Conservation (phyloP, 306 rosid species). For the Herpetospermum pedunculosum region DNA sequence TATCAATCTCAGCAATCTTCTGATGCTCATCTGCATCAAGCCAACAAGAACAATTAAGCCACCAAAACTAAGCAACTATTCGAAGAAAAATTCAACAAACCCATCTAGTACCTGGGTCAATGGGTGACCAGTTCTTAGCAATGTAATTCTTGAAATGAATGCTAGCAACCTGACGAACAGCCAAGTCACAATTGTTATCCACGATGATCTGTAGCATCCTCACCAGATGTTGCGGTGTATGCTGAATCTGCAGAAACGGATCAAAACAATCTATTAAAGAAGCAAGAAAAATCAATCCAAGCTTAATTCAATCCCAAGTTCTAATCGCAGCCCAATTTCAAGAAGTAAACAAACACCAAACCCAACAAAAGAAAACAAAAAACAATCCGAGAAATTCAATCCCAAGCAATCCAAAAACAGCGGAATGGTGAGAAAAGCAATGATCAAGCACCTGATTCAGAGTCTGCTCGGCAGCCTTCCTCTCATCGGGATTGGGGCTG, state of each 20-base stretch:
- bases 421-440: background rate
- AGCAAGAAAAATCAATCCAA: background rate
- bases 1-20: conserved; percentile 64
- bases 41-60: conserved; percentile 11
- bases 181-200: conserved; percentile 67
- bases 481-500: conserved; percentile 78
- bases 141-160: conserved; percentile 94
- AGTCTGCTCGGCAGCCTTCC: conserved; percentile 87
- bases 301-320: no score
- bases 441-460: conserved; percentile 60
- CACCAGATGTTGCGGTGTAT: conserved; percentile 87
- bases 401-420: background rate
- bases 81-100: conserved; percentile 6
- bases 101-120: conserved; percentile 44
- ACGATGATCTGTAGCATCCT: conserved; percentile 83
- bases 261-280: background rate
- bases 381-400: background rate
- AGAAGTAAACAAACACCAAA: background rate
- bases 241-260: conserved; percentile 53
- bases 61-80: conserved; percentile 5
- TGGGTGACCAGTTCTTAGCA: conserved; percentile 85
- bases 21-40: conserved; percentile 51
- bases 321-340: background rate
- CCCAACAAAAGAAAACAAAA: background rate
- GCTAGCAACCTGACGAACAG: conserved; percentile 90